Percentiles rank a stretch among this genome's conserved stretches.
Evolutionary conservation across 78 protist genomes (phyloP).

Genomic region (Pelomyxa schiedti): DNA sequence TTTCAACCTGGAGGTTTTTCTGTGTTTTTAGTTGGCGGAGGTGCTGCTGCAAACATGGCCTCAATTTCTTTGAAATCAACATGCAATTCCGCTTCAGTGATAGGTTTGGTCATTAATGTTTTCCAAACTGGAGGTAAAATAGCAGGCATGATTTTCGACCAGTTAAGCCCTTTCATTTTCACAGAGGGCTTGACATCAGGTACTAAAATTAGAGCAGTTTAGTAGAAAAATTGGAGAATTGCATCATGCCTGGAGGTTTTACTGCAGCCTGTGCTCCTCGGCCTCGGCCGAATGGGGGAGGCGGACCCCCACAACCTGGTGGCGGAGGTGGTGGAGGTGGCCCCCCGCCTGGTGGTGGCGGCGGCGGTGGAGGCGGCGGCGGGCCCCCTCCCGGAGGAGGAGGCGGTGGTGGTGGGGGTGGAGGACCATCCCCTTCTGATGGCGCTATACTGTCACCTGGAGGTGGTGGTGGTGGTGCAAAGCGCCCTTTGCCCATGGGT

Average conservation of each 20-base stretch:
- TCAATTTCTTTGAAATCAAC: slow-evolving; percentile 28
- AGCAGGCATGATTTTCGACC: slow-evolving; percentile 45
- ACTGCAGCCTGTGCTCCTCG: not conserved
- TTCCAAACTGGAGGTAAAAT: slow-evolving; percentile 21
- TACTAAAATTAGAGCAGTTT: not conserved
- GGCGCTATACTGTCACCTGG: not conserved
- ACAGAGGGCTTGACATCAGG: slow-evolving; percentile 22
- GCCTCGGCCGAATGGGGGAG: slow-evolving; percentile 22
- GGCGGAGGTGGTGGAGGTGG: slow-evolving; percentile 42
- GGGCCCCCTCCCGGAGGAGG: slow-evolving; percentile 30
- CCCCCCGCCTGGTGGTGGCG: slow-evolving; percentile 5
- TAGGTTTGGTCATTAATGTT: slow-evolving; percentile 23
- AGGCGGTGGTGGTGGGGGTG: slow-evolving; percentile 39
- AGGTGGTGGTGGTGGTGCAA: slow-evolving; percentile 41
- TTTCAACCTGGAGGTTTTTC: slow-evolving; percentile 1
- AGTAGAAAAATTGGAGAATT: not conserved
- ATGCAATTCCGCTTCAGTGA: slow-evolving; percentile 27
- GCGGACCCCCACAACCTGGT: slow-evolving; percentile 25
- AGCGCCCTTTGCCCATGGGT: slow-evolving; percentile 3
- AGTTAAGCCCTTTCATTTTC: slow-evolving; percentile 43
- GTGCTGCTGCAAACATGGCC: slow-evolving; percentile 16
- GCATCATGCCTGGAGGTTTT: not conserved
- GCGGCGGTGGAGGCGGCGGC: slow-evolving; percentile 52
- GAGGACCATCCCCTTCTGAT: not conserved
- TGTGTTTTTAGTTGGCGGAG: no score